phyloP scores from a whole-genome alignment of 169 alveolate genomes.

The Plasmodium cynomolgi region DNA sequence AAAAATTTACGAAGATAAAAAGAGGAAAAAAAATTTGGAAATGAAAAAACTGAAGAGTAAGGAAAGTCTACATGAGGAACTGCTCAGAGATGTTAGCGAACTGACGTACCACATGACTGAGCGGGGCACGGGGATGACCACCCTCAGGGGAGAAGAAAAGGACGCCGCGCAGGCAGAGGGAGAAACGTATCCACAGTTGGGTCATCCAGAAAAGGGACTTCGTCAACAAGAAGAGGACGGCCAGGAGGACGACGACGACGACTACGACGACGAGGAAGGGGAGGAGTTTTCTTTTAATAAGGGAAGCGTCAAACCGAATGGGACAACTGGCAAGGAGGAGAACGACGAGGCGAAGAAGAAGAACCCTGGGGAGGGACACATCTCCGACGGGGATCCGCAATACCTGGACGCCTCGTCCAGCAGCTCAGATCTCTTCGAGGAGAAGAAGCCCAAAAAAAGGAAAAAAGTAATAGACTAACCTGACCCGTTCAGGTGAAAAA shows the following conservation, averaged over 20 bases:
- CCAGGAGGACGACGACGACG: neutral
- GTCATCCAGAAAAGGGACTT: neutral
- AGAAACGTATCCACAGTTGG: too few species aligned
- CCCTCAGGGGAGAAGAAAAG: neutral
- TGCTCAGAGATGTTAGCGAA: constrained; percentile 44
- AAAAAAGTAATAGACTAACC: constrained; percentile 21
- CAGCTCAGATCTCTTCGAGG: constrained; percentile 70
- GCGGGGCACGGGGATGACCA: neutral
- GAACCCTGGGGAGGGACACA: neutral
- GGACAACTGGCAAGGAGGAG: neutral
- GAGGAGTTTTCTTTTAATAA: neutral
- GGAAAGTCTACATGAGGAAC: constrained; percentile 39
- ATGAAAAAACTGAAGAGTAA: constrained; percentile 32
- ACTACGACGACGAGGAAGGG: neutral
- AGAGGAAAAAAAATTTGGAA: constrained; percentile 39
- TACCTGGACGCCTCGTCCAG: neutral
- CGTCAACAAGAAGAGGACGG: neutral
- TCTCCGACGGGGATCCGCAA: neutral
- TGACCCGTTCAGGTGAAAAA: neutral
- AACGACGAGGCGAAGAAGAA: neutral
- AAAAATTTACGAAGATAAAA: constrained; percentile 71
- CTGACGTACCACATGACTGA: constrained; percentile 33
- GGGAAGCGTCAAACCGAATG: neutral
- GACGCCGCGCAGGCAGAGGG: neutral
- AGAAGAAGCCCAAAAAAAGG: constrained; percentile 45